phyloP scores from a whole-genome alignment of 1,139 yeast species.

The Kodamaea sp. region DNA sequence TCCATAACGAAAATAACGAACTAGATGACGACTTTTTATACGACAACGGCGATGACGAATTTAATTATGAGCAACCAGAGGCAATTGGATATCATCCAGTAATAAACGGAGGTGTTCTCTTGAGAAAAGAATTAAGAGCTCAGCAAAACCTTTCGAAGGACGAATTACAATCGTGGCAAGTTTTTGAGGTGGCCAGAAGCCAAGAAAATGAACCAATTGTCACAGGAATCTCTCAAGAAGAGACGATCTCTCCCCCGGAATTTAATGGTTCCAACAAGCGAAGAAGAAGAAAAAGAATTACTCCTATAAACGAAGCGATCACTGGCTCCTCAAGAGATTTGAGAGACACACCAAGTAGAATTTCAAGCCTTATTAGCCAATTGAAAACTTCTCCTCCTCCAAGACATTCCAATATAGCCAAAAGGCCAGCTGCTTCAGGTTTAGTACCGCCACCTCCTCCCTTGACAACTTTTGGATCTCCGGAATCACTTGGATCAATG shows the following conservation, averaged over 20 bases:
- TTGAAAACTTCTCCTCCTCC: conserved; percentile 18
- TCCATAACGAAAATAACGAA: conserved; percentile 36
- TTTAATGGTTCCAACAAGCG: conserved; percentile 13
- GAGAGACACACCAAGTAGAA: conserved; percentile 10
- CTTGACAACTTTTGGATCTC: conserved; percentile 3
- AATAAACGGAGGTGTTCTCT: conserved; percentile 44
- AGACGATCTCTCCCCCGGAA: neutral
- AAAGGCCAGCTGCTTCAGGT: conserved; percentile 3
- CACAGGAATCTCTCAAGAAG: conserved; percentile 1
- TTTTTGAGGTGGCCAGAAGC: conserved; percentile 35
- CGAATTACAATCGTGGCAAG: conserved; percentile 42
- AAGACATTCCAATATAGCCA: neutral
- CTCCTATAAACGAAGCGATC: conserved; percentile 12
- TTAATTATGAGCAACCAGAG: conserved; percentile 11
- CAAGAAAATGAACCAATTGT: neutral
- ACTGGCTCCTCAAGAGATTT: conserved; percentile 1
- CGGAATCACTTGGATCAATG: conserved; percentile 9
- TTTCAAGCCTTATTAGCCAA: conserved; percentile 26
- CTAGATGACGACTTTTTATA: conserved; percentile 39
- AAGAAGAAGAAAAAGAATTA: conserved; percentile 27
- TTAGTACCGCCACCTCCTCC: conserved; percentile 3
- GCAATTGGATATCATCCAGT: too few relatives aligned
- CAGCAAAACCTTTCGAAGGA: conserved; percentile 33
- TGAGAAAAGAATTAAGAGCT: conserved; percentile 38
- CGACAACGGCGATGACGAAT: conserved; percentile 7